phyloP scores from a whole-genome alignment of 768 basidiomycete species.

The Rhodocollybia butyracea region DNA sequence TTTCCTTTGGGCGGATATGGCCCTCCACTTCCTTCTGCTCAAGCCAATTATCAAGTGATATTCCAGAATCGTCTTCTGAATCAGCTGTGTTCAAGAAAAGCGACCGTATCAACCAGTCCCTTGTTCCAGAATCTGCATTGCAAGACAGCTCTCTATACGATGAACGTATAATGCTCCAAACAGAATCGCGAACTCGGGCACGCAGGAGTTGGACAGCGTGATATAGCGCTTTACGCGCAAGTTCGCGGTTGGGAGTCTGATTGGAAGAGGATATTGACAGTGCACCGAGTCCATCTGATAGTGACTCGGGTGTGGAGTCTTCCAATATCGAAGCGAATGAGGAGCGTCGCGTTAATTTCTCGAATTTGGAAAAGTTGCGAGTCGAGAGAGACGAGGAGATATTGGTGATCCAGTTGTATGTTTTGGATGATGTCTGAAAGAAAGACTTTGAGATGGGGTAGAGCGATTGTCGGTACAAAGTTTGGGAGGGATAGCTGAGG shows the following conservation, averaged over 20 bases:
- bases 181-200: slow-evolving; percentile 44
- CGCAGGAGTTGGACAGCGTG: slow-evolving; percentile 46
- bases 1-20: slow-evolving; percentile 56
- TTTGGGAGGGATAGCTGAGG: slow-evolving; percentile 62
- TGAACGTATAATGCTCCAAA: slow-evolving; percentile 58
- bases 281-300: slow-evolving; percentile 5
- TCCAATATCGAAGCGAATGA: slow-evolving; percentile 19
- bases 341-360: slow-evolving; percentile 35
- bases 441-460: slow-evolving; percentile 36
- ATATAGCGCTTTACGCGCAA: slow-evolving; percentile 41
- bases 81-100: slow-evolving; percentile 40
- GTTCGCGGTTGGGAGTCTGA: slow-evolving; percentile 7
- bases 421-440: slow-evolving; percentile 32
- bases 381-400: slow-evolving; percentile 51
- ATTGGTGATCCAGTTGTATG: slow-evolving; percentile 47
- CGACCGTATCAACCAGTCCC: slow-evolving; percentile 45
- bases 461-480: slow-evolving; percentile 45
- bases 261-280: slow-evolving; percentile 1
- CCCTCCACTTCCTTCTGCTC: slow-evolving; percentile 36
- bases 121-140: slow-evolving; percentile 33
- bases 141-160: slow-evolving; percentile 62
- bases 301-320: slow-evolving; percentile 12
- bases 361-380: slow-evolving; percentile 53
- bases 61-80: slow-evolving; percentile 15
- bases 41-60: slow-evolving; percentile 52